Percentiles rank a stretch among this genome's conserved stretches.
These are phyloP conservation scores for Helotiales sp. DNA, from an alignment of 2,329 filamentous ascomycete species.

Conservation along the genomic window DNA sequence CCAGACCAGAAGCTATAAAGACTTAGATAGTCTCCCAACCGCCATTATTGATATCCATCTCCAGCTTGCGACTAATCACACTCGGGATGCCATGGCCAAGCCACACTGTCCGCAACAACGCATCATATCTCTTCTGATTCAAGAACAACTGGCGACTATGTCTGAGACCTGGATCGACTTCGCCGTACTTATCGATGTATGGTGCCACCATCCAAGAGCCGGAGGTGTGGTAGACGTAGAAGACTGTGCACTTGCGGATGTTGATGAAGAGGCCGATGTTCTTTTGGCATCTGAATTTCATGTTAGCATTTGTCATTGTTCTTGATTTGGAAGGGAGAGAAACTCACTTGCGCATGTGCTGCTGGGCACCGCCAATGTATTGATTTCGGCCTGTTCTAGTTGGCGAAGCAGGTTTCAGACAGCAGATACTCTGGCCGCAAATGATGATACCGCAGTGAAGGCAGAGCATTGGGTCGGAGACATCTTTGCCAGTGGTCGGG, in stretches of 20 bases:
- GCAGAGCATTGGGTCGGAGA: constrained; percentile 89
- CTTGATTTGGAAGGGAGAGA: background rate
- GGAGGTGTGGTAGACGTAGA: constrained; percentile 81
- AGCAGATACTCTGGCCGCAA: constrained; percentile 93
- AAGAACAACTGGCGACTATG: constrained; percentile 89
- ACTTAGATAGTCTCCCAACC: constrained; percentile 84
- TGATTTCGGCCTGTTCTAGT: constrained; percentile 40
- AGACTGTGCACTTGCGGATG: constrained; percentile 91
- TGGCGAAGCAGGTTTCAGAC: constrained; percentile 63
- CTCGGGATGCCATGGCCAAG: constrained; percentile 85
- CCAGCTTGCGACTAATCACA: constrained; percentile 85
- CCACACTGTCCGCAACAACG: constrained; percentile 84
- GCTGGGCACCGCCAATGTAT: constrained; percentile 81
- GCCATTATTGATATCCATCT: constrained; percentile 95
- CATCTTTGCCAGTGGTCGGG: constrained; percentile 87
- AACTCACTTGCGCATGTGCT: constrained; percentile 84
- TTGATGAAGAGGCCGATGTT: constrained; percentile 95
- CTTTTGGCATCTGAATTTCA: constrained; percentile 73
- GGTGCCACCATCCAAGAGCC: constrained; percentile 88
- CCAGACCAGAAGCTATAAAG: background rate
- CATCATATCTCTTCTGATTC: constrained; percentile 93
- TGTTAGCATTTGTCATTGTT: constrained; percentile 32
- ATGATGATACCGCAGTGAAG: constrained; percentile 97
- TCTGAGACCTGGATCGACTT: constrained; percentile 88
- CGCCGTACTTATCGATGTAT: constrained; percentile 94